Conservation (phyloP, 495 filamentous ascomycete genomes). For the Penicillium coffeae region DNA sequence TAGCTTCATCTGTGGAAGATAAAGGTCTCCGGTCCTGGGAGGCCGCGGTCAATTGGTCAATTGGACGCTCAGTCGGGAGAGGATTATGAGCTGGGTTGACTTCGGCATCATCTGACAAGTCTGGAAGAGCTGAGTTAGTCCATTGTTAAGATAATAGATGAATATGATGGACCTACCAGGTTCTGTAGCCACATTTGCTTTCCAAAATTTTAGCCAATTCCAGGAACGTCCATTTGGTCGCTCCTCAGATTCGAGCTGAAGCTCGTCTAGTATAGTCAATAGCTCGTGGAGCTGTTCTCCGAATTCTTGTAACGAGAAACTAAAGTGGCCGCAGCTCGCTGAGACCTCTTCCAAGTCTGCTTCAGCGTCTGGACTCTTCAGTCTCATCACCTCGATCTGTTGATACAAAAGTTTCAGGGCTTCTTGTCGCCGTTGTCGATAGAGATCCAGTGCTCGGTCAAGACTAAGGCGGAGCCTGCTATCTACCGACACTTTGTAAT, state of each 20-base stretch:
- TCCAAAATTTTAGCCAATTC: slow-evolving; percentile 87
- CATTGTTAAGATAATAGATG: background rate
- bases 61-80: slow-evolving; percentile 4
- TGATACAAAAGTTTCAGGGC: slow-evolving; percentile 77
- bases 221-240: slow-evolving; percentile 60
- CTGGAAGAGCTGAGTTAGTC: background rate
- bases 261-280: slow-evolving; percentile 76
- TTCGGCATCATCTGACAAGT: background rate
- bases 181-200: slow-evolving; percentile 15
- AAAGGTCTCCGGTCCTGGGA: background rate
- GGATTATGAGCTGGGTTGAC: background rate
- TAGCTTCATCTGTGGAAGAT: slow-evolving; percentile 1
- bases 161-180: background rate
- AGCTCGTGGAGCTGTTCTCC: slow-evolving; percentile 83
- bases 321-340: slow-evolving; percentile 92
- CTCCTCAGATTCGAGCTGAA: slow-evolving; percentile 65
- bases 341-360: slow-evolving; percentile 96
- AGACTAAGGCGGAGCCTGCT: slow-evolving; percentile 75
- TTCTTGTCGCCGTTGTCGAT: slow-evolving; percentile 65
- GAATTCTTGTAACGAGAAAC: slow-evolving; percentile 81
- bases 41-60: slow-evolving; percentile 7
- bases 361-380: slow-evolving; percentile 65
- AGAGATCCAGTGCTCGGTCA: slow-evolving; percentile 72
- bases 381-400: slow-evolving; percentile 62
- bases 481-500: slow-evolving; percentile 67